Base-by-base conservation (phyloP, 306 rosid genomes). In the Potentilla sterilis region DNA sequence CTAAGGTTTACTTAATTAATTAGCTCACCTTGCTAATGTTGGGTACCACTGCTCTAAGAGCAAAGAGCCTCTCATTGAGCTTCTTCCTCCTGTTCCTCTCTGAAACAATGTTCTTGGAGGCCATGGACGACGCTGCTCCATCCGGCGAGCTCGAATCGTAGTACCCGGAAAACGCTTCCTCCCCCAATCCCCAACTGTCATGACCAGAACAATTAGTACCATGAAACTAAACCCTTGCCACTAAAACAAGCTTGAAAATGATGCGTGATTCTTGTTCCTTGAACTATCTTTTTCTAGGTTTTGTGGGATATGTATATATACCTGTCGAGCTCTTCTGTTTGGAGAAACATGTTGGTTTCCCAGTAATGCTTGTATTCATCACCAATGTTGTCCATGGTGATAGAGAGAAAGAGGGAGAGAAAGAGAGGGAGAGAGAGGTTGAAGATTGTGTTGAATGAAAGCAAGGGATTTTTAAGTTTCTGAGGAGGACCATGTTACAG, bases 81-180 rank as follows among this genome's bases (percentile, higher is more conserved):
- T 90, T 96, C 90, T 86, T 92, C 86, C 99, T 88, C 77, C 99
- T 70, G 66, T 89, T 92, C 77, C 98, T 88, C 86, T 96, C 99
- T 4, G 98, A 96, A 2, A 88, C 87, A 48, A 92, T 90, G 83
- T 96, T 96, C 90, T 96, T 96, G 2, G 99, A 90, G 1, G 96
- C 92, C 37, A 83, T 86, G 41, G 96, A 90, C 3, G 97, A 89
- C 5, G 96, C 90, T 0, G 91, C 88, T 37, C 99, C 99, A 47
- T 96, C 97, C 15, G 99, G 97, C 9, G 98, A 96, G 77, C 99
- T 96, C 15, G 99, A 90, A 75, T 92, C 97, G 15, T 89, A 96
- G 83, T 90, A 83, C 0, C 88, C 91, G 0, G 92, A 89, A 22
- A 92, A 75, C 12, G 93, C 89, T 77, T 90, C 98, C 35, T 96